These are phyloP conservation scores for Xylaria sp. DNA, from an alignment of 2,329 filamentous ascomycete species.

Conservation along the genomic window DNA sequence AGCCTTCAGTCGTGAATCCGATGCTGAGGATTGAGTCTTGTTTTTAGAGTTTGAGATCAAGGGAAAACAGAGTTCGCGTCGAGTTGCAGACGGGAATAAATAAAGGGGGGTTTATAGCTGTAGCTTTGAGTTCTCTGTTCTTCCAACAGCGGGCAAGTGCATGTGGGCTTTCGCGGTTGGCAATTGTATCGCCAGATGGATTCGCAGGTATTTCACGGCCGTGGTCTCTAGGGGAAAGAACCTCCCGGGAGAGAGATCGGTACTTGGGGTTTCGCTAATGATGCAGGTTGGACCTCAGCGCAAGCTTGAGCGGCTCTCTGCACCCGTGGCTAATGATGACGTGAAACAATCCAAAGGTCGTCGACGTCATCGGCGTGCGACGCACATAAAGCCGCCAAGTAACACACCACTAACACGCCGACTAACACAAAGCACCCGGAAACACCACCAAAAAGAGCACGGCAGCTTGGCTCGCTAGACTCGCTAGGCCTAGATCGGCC, in stretches of 20 bases:
- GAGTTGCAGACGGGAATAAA: slow-evolving; percentile 15
- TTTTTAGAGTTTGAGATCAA: slow-evolving; percentile 18
- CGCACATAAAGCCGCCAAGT: not conserved
- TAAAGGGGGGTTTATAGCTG: slow-evolving; percentile 4
- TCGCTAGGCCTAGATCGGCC: slow-evolving; percentile 15
- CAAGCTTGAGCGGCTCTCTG: slow-evolving; percentile 1
- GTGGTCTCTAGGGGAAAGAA: not conserved
- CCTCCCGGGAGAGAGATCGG: not conserved
- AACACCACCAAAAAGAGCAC: not conserved
- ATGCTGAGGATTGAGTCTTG: not conserved
- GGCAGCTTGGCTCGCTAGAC: not conserved
- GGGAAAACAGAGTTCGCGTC: not conserved
- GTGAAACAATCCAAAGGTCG: slow-evolving; percentile 28
- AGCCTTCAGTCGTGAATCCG: not conserved
- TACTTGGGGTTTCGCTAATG: slow-evolving; percentile 18
- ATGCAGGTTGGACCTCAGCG: slow-evolving; percentile 11
- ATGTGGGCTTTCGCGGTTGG: not conserved
- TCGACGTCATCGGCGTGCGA: slow-evolving; percentile 31
- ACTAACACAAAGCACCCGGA: not conserved
- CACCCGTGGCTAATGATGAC: slow-evolving; percentile 33
- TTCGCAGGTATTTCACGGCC: not conserved
- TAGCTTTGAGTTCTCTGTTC: not conserved
- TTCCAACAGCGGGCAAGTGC: not conserved
- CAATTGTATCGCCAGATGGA: not conserved
- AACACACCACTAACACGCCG: not conserved